These are phyloP conservation scores for Talaromyces proteolyticus DNA, from an alignment of 495 filamentous ascomycete species.

Conservation along the genomic window DNA sequence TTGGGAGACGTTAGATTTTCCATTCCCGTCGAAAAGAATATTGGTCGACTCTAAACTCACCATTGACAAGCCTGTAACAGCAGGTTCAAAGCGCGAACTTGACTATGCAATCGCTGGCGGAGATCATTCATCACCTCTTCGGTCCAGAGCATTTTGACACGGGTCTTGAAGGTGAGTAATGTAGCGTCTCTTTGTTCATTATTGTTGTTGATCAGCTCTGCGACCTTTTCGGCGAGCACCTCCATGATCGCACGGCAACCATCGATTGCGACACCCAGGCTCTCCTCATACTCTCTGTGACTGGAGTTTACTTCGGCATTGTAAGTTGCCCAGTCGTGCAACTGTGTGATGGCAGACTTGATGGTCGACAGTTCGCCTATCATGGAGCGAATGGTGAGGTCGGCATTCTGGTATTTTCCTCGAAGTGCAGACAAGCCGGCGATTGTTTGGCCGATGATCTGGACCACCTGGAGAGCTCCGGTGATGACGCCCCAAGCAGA, in stretches of 20 bases:
- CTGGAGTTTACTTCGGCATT: conserved; percentile 19
- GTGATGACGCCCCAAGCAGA: conserved; percentile 25
- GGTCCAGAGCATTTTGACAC: conserved; percentile 31
- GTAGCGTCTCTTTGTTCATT: conserved; percentile 6
- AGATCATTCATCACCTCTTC: conserved; percentile 36
- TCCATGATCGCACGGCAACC: conserved; percentile 37
- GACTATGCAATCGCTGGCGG: conserved; percentile 30
- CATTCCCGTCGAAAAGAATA: not conserved
- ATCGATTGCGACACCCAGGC: conserved; percentile 31
- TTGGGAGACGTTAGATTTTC: conserved; percentile 9
- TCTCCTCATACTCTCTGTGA: conserved; percentile 21
- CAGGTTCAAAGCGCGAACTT: conserved; percentile 37
- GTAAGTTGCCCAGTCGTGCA: conserved; percentile 31
- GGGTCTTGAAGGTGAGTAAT: conserved; percentile 16
- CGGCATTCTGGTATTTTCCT: conserved; percentile 34
- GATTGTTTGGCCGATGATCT: conserved; percentile 27
- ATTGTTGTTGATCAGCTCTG: conserved; percentile 17
- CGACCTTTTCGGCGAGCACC: conserved; percentile 31
- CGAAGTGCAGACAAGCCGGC: conserved; percentile 24
- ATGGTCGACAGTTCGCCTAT: conserved; percentile 34
- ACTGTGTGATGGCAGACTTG: conserved; percentile 30
- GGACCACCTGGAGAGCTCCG: conserved; percentile 21
- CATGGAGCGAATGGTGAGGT: conserved; percentile 34
- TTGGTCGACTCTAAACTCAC: conserved; percentile 16
- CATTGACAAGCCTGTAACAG: conserved; percentile 39